Percentiles rank a stretch among this genome's conserved stretches.
Conservation (phyloP, 202 grass and related monocot genomes). For the Sporobolus alterniflorus region DNA sequence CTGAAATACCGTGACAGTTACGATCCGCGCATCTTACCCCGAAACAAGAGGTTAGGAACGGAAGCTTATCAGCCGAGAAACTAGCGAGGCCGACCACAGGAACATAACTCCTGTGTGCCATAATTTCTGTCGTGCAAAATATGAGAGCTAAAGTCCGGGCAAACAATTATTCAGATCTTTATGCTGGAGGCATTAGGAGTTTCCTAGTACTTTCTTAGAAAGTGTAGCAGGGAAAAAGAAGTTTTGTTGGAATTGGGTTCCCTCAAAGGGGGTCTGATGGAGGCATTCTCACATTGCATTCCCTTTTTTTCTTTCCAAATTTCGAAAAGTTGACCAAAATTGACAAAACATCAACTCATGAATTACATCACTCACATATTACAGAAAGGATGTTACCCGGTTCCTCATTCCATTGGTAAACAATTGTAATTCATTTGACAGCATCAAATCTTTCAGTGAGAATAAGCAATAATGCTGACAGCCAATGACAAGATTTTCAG, state of each 20-base stretch:
- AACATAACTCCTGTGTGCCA: neutral
- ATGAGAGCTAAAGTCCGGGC: too few species aligned
- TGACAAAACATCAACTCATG: neutral
- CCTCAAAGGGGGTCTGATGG: too few species aligned
- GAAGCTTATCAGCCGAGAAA: too few species aligned
- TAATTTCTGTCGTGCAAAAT: neutral
- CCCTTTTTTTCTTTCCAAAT: neutral
- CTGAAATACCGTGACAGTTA: neutral
- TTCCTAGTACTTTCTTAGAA: too few species aligned
- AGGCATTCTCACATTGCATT: too few species aligned
- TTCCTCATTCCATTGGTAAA: neutral
- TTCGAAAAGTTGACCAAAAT: neutral
- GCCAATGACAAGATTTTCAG: neutral
- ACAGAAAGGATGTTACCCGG: neutral
- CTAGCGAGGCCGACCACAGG: neutral
- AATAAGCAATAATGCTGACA: neutral
- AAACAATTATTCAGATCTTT: constrained; percentile 13
- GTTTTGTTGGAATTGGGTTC: too few species aligned
- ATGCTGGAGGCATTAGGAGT: too few species aligned
- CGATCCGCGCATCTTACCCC: neutral
- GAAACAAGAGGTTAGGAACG: too few species aligned
- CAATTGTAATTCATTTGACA: neutral
- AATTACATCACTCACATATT: neutral
- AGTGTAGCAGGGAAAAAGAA: too few species aligned
- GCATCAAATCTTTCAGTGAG: constrained; percentile 1